Base-by-base conservation (phyloP, 495 filamentous ascomycete species). In the Pyrenopolyporus hunteri region DNA sequence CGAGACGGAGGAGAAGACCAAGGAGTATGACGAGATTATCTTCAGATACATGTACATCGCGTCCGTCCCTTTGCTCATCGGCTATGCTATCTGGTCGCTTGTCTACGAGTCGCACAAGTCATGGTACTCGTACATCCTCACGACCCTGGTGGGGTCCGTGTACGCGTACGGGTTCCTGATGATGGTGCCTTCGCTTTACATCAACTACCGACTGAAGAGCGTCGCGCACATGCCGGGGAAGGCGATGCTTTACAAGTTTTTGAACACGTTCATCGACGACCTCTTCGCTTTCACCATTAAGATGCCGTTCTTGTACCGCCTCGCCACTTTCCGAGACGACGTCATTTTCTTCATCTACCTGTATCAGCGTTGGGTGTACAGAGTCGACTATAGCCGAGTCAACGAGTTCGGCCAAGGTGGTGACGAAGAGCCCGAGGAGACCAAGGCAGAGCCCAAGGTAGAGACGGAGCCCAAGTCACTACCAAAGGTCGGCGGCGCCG, bases 341-440 rank as follows among this genome's bases (percentile, higher is more conserved):
- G 83, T 98, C 47, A 97, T 98, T 69, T 98, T 98, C 82, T 98
- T 98, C 72, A 82, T 98, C 47, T 98, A 97, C 73, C 63, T 98
- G n/a, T 98, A 98, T 75, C 94, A 98, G 74, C 83, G 87, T 55
- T 98, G 85, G 81, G 87, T 87, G 60, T 98, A 98, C 78, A 93
- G 89, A 77, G 82, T 96, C 56, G 94, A 98, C 73, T 93, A 90
- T 71, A 90, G 85, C 11, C 82, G 94, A 35, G 89, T 98, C 72
- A 98, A 98, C 73, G 94, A 98, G 73, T 98, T 98, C 66, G 94
- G 94, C 9, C 94, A 98, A 76, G 95, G 94, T 32, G 94, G 95
- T 10, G 93, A 91, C 13, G 91, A 94, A 42, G 89, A 86, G 22
- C 25, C 46, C 1, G 66, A 64, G 42, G 66, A 70, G 33, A 36